Conservation (phyloP, 495 filamentous ascomycete genomes). For the Sordaria brevicollis region DNA sequence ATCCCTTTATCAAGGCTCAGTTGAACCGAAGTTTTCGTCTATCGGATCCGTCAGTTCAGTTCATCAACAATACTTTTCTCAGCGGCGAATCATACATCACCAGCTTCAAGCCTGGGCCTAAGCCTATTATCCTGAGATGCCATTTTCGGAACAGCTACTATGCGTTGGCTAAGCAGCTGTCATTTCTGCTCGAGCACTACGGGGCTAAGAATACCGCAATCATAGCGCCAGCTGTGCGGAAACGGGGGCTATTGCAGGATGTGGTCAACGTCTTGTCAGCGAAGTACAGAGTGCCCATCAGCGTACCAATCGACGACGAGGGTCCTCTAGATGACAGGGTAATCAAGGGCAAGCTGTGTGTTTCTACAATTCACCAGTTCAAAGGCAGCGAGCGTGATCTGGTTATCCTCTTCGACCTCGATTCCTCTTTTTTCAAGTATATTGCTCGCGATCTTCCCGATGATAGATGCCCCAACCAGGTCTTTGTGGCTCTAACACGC, state of each 20-base stretch:
- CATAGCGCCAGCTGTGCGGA: not conserved
- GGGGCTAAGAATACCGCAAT: conserved; percentile 2
- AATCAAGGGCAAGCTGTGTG: conserved; percentile 4
- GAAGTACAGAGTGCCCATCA: not conserved
- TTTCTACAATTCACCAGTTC: conserved; percentile 9
- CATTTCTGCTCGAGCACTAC: not conserved
- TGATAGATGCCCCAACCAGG: conserved; percentile 1
- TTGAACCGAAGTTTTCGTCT: conserved; percentile 1
- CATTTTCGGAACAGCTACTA: not conserved
- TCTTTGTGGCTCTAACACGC: conserved; percentile 1
- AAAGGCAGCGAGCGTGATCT: conserved; percentile 7
- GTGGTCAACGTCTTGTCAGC: not conserved
- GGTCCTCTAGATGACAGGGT: conserved; percentile 2
- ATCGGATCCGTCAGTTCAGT: conserved; percentile 1
- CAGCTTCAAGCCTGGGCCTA: conserved; percentile 1
- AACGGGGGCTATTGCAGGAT: not conserved
- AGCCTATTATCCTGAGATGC: conserved; percentile 1
- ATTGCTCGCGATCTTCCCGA: not conserved
- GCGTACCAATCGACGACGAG: not conserved
- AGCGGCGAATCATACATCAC: conserved; percentile 3
- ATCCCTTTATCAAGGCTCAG: not conserved
- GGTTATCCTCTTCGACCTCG: conserved; percentile 3
- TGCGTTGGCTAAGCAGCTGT: not conserved
- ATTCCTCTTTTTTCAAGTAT: not conserved
- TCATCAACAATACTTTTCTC: conserved; percentile 2